Percentiles rank a stretch among this genome's conserved stretches.
Conservation (phyloP, 441 rosid species). For the Populus hybrid region DNA sequence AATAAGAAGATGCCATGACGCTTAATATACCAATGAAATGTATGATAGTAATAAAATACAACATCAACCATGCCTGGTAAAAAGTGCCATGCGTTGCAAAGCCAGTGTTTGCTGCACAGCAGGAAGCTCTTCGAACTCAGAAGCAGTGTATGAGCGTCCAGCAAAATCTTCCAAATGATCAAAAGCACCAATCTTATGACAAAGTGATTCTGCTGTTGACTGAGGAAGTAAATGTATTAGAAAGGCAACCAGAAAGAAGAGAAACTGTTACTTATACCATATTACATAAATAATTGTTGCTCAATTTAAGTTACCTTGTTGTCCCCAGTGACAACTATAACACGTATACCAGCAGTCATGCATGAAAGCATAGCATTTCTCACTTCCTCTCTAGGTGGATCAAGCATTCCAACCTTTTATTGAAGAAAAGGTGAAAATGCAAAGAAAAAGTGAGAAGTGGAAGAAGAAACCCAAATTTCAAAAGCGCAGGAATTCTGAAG, state of each 20-base stretch:
- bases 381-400: constrained; percentile 99
- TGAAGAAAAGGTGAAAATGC: background rate
- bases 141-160: constrained; percentile 86
- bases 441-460: constrained; percentile 10
- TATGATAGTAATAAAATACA: constrained; percentile 5
- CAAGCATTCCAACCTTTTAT: constrained; percentile 96
- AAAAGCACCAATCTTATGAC: constrained; percentile 95
- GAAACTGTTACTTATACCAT: constrained; percentile 11
- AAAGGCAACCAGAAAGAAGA: constrained; percentile 18
- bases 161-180: constrained; percentile 78
- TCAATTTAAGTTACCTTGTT: constrained; percentile 66
- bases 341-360: constrained; percentile 99
- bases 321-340: constrained; percentile 98
- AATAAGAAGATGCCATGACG: background rate
- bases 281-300: constrained; percentile 10
- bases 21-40: background rate
- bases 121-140: constrained; percentile 96
- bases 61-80: constrained; percentile 58
- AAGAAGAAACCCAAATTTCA: background rate
- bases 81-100: constrained; percentile 84
- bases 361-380: constrained; percentile 94
- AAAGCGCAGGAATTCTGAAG: background rate
- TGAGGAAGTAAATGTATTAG: constrained; percentile 42
- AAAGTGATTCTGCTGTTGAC: constrained; percentile 98
- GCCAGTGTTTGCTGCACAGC: constrained; percentile 82